Conservation (phyloP, 345 rosid genomes). For the Linum trigynum region DNA sequence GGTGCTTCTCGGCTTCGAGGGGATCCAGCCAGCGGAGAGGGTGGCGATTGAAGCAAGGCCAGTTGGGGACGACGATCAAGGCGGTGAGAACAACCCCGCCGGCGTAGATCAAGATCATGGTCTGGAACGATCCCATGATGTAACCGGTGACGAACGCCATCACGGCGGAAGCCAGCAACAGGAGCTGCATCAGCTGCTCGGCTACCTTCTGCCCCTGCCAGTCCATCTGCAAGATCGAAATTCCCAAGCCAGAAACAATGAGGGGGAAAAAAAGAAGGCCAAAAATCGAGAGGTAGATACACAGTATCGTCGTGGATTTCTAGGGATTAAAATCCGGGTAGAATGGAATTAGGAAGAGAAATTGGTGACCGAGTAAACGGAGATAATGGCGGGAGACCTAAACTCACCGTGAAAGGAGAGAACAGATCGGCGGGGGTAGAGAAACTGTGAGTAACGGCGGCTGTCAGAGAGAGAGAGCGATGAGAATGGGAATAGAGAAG, state of each 20-base stretch:
- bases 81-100: slow-evolving; percentile 68
- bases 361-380: too few species aligned
- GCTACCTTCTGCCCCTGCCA: slow-evolving; percentile 96
- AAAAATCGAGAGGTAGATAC: not conserved
- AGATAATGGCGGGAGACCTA: too few species aligned
- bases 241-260: not conserved
- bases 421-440: too few species aligned
- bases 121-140: slow-evolving; percentile 53
- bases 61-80: slow-evolving; percentile 67
- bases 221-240: slow-evolving; percentile 42
- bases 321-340: too few species aligned
- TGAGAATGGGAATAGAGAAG: too few species aligned
- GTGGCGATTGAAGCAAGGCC: slow-evolving; percentile 79
- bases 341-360: too few species aligned
- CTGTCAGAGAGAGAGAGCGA: too few species aligned
- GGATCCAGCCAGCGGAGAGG: slow-evolving; percentile 83
- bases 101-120: slow-evolving; percentile 60
- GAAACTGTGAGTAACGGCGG: too few species aligned
- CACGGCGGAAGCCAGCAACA: slow-evolving; percentile 54
- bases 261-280: not conserved
- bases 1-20: slow-evolving; percentile 65
- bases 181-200: slow-evolving; percentile 82
- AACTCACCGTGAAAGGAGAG: too few species aligned
- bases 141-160: slow-evolving; percentile 51
- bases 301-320: too few species aligned